These are phyloP conservation scores for Ceratocystis colombiana DNA, from an alignment of 2,329 filamentous ascomycete genomes.

Conservation along the genomic window DNA sequence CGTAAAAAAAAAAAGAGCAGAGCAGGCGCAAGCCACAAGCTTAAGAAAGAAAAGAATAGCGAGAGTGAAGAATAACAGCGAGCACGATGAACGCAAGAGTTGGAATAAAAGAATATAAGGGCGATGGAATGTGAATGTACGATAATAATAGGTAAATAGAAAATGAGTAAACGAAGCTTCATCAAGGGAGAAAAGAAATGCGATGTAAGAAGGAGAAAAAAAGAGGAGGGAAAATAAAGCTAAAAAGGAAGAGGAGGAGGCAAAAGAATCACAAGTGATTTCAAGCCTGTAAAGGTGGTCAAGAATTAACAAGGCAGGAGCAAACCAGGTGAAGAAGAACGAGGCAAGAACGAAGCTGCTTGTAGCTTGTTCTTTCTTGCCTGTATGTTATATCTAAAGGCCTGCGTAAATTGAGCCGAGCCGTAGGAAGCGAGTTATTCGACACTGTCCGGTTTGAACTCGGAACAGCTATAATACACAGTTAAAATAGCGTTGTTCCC, in stretches of 20 bases:
- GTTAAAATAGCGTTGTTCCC: background rate
- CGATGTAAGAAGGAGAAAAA: background rate
- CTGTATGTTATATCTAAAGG: background rate
- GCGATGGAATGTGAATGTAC: constrained; percentile 5
- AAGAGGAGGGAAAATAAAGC: background rate
- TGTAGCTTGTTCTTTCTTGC: background rate
- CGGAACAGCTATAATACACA: background rate
- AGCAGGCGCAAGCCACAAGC: background rate
- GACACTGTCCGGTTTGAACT: background rate
- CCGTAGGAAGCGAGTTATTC: background rate
- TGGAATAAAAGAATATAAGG: background rate
- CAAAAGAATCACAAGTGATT: constrained; percentile 4
- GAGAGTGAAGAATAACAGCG: background rate
- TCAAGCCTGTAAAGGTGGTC: background rate
- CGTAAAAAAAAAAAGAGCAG: background rate
- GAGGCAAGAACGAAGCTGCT: background rate
- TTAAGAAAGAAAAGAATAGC: background rate
- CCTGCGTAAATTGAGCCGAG: background rate
- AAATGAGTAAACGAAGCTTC: background rate
- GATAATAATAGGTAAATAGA: background rate
- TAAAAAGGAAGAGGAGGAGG: background rate
- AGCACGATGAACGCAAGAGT: background rate
- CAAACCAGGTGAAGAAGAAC: background rate
- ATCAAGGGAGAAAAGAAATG: background rate
- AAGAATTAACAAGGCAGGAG: constrained; percentile 8